Conservation (phyloP, 805 yeast species). For the Candida maltosa region DNA sequence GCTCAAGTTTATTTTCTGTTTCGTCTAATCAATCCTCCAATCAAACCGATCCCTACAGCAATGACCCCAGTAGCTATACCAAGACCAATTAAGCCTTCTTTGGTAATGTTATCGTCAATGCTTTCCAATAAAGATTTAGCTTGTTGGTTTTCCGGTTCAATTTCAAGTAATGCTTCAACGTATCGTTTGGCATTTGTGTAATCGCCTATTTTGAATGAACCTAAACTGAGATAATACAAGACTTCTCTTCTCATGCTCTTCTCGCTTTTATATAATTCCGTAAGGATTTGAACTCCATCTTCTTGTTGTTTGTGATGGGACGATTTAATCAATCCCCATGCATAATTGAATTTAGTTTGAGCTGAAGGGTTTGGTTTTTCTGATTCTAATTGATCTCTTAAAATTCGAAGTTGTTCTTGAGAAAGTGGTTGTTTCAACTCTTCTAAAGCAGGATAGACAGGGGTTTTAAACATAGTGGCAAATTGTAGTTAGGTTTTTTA, state of each 20-base stretch:
- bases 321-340: constrained; percentile 93
- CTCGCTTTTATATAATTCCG: constrained; percentile 67
- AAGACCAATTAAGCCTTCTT: constrained; percentile 84
- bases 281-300: constrained; percentile 73
- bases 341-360: constrained; percentile 88
- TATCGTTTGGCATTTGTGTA: constrained; percentile 82
- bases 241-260: constrained; percentile 87
- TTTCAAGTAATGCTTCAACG: constrained; percentile 67
- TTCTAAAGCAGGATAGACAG: constrained; percentile 38
- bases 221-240: constrained; percentile 81
- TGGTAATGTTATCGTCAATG: constrained; percentile 80
- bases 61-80: constrained; percentile 84
- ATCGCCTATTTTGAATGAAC: constrained; percentile 86
- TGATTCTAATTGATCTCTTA: constrained; percentile 71
- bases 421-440: constrained; percentile 55
- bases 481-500: neutral
- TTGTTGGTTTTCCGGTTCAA: constrained; percentile 85
- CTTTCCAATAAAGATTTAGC: constrained; percentile 67
- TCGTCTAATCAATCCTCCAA: constrained; percentile 40
- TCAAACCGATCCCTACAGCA: constrained; percentile 73
- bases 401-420: constrained; percentile 68
- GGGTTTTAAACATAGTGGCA: constrained; percentile 8
- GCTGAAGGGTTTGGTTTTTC: constrained; percentile 79
- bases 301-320: constrained; percentile 59
- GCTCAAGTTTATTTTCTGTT: constrained; percentile 13